Conservation (phyloP, 352 stramenopile genomes). For the Thraustochytrium striatum region DNA sequence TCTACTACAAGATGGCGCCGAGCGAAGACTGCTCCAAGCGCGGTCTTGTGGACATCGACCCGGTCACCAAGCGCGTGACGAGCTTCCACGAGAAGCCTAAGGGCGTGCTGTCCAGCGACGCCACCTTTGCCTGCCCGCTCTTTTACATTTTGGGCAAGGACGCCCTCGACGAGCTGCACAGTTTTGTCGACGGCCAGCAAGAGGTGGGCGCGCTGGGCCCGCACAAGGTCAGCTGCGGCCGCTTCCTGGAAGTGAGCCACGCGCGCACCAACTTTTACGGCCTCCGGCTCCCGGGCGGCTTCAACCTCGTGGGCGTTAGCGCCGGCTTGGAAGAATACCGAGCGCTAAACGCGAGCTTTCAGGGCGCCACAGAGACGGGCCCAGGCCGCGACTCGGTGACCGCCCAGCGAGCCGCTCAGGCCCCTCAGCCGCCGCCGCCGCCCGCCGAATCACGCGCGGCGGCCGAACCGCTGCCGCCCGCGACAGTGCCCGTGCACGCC, state of each 20-base stretch:
- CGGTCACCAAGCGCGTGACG: constrained; percentile 25
- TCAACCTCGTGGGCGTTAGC: constrained; percentile 44
- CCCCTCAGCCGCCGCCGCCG: no score
- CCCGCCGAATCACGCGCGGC: background rate
- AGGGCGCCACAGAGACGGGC: background rate
- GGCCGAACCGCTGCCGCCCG: no score
- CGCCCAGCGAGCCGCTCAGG: no score
- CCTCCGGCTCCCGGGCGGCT: constrained; percentile 39
- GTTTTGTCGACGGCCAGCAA: background rate
- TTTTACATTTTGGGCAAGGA: constrained; percentile 51
- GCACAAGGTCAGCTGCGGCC: background rate
- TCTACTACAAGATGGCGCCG: constrained; percentile 48
- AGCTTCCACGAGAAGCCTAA: constrained; percentile 47
- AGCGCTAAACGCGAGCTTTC: constrained; percentile 40
- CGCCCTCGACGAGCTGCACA: background rate
- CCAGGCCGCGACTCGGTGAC: no score
- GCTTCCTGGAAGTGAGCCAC: constrained; percentile 8
- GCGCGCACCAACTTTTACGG: constrained; percentile 8
- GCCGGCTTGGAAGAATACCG: constrained; percentile 44
- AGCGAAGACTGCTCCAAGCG: constrained; percentile 33
- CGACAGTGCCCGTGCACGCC: background rate
- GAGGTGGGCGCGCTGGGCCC: background rate
- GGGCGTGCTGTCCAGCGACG: background rate
- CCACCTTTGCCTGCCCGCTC: constrained; percentile 41
- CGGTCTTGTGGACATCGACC: constrained; percentile 48